phyloP scores from a whole-genome alignment of 2,329 filamentous ascomycete species.

The Fusarium cyanostomum region DNA sequence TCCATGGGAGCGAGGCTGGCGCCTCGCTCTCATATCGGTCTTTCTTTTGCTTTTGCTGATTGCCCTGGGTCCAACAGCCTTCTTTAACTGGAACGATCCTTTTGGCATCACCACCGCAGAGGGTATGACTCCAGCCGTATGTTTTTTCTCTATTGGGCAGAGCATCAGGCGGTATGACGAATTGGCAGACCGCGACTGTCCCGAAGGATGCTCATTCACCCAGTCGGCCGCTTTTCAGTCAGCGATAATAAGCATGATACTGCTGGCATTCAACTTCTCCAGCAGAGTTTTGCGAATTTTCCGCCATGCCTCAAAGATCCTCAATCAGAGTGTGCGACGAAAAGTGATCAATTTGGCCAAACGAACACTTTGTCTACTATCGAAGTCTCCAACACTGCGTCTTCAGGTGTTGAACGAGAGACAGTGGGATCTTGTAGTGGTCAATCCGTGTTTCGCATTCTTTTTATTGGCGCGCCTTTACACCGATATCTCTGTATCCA shows the following conservation, averaged over 20 bases:
- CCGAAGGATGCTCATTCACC: neutral
- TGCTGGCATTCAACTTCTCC: neutral
- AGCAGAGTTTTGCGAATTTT: neutral
- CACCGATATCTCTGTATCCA: neutral
- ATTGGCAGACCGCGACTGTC: neutral
- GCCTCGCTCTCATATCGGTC: neutral
- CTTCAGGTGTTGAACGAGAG: neutral
- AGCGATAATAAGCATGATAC: neutral
- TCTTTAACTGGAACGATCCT: neutral
- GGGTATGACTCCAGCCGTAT: neutral
- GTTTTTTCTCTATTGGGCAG: neutral
- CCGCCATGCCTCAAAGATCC: neutral
- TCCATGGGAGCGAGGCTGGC: neutral
- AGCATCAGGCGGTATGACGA: neutral
- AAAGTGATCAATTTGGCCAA: neutral
- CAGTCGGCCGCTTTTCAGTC: neutral
- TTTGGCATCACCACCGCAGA: too few species aligned
- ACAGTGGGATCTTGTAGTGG: neutral
- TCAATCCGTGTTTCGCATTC: neutral
- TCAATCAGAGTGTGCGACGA: neutral
- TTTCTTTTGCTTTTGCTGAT: conserved; percentile 1
- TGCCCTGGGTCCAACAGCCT: conserved; percentile 5
- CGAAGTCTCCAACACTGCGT: too few species aligned
- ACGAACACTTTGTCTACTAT: neutral
- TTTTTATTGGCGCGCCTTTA: neutral